Conservation (phyloP, 805 yeast species). For the Wickerhamomyces rabaulensis region DNA sequence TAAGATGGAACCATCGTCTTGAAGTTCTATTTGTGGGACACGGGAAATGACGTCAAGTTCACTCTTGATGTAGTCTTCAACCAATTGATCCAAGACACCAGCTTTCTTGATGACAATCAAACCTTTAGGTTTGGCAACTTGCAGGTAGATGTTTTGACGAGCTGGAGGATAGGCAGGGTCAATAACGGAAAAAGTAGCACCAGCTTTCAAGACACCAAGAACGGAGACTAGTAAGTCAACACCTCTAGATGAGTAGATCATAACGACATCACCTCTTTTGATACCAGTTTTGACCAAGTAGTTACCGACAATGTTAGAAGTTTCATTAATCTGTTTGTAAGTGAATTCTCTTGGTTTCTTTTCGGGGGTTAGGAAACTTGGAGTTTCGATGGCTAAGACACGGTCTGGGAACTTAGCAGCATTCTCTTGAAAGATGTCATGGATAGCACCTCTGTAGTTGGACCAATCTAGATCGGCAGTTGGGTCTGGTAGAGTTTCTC, state of each 20-base stretch:
- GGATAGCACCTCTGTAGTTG: conserved; percentile 91
- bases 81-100: conserved; percentile 72
- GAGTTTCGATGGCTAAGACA: conserved; percentile 90
- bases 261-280: conserved; percentile 87
- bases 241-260: conserved; percentile 97
- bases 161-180: conserved; percentile 99
- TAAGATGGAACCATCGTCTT: conserved; percentile 63
- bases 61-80: conserved; percentile 66
- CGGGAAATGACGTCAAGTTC: conserved; percentile 70
- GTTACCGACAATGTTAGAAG: conserved; percentile 91
- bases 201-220: conserved; percentile 96
- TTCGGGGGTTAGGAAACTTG: conserved; percentile 47
- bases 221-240: conserved; percentile 96
- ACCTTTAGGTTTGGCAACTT: conserved; percentile 92
- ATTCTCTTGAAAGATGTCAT: conserved; percentile 87
- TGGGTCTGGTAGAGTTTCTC: conserved; percentile 74
- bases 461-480: conserved; percentile 84
- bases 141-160: conserved; percentile 87
- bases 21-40: conserved; percentile 72
- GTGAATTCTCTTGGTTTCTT: conserved; percentile 67
- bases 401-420: conserved; percentile 83
- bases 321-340: conserved; percentile 83
- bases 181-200: conserved; percentile 96
- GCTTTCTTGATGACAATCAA: conserved; percentile 88
- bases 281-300: conserved; percentile 78